Conservation (phyloP, 1,139 yeast genomes). For the Geotrichum armillariae region DNA sequence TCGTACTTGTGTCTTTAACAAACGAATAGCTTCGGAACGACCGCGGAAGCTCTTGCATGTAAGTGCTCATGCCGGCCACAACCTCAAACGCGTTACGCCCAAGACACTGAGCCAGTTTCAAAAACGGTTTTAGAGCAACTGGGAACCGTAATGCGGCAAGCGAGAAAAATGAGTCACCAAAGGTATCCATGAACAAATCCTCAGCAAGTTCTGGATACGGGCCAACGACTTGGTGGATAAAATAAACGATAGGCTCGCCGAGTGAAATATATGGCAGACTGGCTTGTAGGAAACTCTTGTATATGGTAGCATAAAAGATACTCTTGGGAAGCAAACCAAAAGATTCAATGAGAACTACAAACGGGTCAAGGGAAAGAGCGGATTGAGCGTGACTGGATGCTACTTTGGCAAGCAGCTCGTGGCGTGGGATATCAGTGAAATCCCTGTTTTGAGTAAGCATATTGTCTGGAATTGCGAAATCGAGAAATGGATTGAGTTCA, state of each 20-base stretch:
- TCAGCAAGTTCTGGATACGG: conserved; percentile 60
- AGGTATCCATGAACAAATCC: conserved; percentile 56
- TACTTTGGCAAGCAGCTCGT: conserved; percentile 21
- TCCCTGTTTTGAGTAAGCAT: conserved; percentile 13
- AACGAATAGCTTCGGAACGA: conserved; percentile 38
- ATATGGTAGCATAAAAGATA: conserved; percentile 55
- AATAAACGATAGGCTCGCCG: conserved; percentile 53
- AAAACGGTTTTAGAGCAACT: conserved; percentile 59
- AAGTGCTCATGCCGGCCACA: conserved; percentile 58
- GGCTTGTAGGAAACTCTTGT: conserved; percentile 59
- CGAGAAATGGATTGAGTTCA: conserved; percentile 32
- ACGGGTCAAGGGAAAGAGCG: conserved; percentile 48
- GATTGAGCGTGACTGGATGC: conserved; percentile 36
- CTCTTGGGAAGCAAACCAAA: conserved; percentile 46
- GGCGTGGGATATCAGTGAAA: conserved; percentile 14
- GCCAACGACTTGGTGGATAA: conserved; percentile 52
- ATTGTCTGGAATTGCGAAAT: conserved; percentile 16
- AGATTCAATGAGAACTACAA: conserved; percentile 44
- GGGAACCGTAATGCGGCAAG: conserved; percentile 77
- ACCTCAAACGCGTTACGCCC: conserved; percentile 69
- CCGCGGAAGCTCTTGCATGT: conserved; percentile 47
- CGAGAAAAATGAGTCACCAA: conserved; percentile 56
- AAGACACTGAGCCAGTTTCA: conserved; percentile 55
- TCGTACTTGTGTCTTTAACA: conserved; percentile 38
- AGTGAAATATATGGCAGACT: conserved; percentile 64